Evolutionary conservation across 805 yeast genomes (phyloP).

Genomic region (Wickerhamiella spandovensis): DNA sequence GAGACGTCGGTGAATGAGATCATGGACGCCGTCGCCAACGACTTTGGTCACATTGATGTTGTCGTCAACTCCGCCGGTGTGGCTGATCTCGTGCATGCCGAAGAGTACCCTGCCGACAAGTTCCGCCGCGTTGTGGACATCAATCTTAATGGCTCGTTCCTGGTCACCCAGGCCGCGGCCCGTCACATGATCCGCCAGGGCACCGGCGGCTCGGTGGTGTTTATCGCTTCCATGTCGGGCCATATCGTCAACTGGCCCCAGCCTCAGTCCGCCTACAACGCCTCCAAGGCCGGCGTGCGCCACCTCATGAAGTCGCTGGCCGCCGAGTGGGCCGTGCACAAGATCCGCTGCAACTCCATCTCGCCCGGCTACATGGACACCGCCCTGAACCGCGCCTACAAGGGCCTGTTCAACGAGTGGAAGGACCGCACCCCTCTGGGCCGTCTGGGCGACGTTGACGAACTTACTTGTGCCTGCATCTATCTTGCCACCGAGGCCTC

Average conservation of each 20-base stretch:
- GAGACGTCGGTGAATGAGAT: constrained; percentile 35
- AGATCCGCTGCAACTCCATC: constrained; percentile 52
- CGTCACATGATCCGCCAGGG: constrained; percentile 48
- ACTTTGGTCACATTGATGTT: constrained; percentile 42
- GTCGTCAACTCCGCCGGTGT: constrained; percentile 56
- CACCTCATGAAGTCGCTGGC: constrained; percentile 57
- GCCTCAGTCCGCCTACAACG: constrained; percentile 58
- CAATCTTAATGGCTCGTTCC: constrained; percentile 53
- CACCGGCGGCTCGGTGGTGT: constrained; percentile 43
- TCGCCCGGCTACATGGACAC: constrained; percentile 63
- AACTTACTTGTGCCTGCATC: constrained; percentile 51
- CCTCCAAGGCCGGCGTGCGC: constrained; percentile 59
- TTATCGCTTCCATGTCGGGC: constrained; percentile 61
- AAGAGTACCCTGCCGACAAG: constrained; percentile 50
- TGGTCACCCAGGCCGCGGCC: constrained; percentile 54
- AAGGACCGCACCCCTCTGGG: constrained; percentile 51
- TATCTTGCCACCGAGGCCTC: constrained; percentile 46
- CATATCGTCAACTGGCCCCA: constrained; percentile 62
- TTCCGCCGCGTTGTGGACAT: constrained; percentile 53
- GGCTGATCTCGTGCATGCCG: constrained; percentile 56
- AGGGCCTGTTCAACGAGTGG: constrained; percentile 42
- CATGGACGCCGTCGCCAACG: constrained; percentile 38
- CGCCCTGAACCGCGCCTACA: constrained; percentile 49
- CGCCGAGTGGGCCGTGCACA: constrained; percentile 60
- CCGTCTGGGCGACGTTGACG: constrained; percentile 59